phyloP scores from a whole-genome alignment of 306 rosid species.

The Castanospermum australe region DNA sequence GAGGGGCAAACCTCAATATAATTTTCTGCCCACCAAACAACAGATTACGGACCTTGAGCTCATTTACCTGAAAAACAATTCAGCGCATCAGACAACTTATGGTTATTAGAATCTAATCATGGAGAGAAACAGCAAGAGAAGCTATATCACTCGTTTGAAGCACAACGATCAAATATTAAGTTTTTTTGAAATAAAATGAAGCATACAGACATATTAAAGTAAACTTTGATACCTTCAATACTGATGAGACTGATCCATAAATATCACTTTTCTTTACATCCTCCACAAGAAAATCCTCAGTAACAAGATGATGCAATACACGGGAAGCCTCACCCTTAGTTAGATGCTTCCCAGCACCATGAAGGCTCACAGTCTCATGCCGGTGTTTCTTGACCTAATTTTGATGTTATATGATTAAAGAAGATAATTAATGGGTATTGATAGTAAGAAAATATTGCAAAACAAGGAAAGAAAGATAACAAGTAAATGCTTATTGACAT shows the following conservation, averaged over 20 bases:
- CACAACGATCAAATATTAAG: neutral
- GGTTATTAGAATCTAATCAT: slow-evolving; percentile 19
- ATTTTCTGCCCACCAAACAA: slow-evolving; percentile 54
- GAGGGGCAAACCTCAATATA: slow-evolving; percentile 60
- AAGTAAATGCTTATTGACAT: slow-evolving; percentile 32
- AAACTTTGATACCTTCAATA: slow-evolving; percentile 62
- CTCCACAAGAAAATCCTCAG: slow-evolving; percentile 72
- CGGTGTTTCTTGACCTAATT: slow-evolving; percentile 81
- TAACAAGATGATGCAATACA: slow-evolving; percentile 83
- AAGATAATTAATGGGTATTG: slow-evolving; percentile 1
- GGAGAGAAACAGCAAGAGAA: slow-evolving; percentile 7
- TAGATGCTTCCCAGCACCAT: slow-evolving; percentile 90
- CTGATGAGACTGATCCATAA: slow-evolving; percentile 90
- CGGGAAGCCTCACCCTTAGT: slow-evolving; percentile 94
- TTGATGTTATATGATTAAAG: slow-evolving; percentile 25
- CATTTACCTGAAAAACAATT: slow-evolving; percentile 60
- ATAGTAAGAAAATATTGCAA: slow-evolving; percentile 9
- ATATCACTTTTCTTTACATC: slow-evolving; percentile 91
- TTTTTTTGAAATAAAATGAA: slow-evolving; percentile 3
- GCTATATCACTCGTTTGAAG: slow-evolving; percentile 8
- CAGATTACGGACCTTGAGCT: slow-evolving; percentile 46
- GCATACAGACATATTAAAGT: neutral
- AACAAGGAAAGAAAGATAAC: neutral
- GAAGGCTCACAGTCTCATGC: slow-evolving; percentile 71
- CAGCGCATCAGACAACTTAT: slow-evolving; percentile 17